Evolutionary conservation across 345 rosid species (phyloP), one percentile per base, ranked within the genome.

Genomic region (Lumnitzera racemosa): DNA sequence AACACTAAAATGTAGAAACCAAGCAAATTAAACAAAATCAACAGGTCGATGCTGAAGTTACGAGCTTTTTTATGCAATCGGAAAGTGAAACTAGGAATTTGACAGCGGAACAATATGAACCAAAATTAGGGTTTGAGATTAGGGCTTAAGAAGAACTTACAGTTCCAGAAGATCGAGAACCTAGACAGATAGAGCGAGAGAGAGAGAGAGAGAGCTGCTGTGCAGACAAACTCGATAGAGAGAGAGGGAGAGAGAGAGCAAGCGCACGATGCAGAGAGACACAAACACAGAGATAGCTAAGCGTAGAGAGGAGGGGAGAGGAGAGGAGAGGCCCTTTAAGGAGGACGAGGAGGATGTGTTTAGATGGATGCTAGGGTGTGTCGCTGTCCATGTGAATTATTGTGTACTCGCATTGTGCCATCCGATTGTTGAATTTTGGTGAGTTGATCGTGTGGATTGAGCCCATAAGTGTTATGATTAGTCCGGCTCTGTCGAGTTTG

Each of bases 201-300:
- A 36, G 11, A 41, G 31, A 3, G 36, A 48, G 47, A 59, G 17
- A 29, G 16, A 65, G 60, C 63, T 80, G 43, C 70, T 67, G 72
- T 31, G 78, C 74, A 65, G 72, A 72, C 70, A 75, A 80, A 82
- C 67, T 70, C 67, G 72, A 48, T 63, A 58, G 64, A 52, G 25
- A 46, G 52, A 9, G 51, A 41, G 53, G 59, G 12, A 46, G 17
- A 62, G 57, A 49, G 29, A 24, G 36, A 48, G 53, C 31, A 53
- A 55, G 53, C 54, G 63, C 65, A 24, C 58, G 25, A 59, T 52
- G 41, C 24, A 53, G 55, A 71, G 63, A 55, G 61, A 67, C 46
- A 61, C 58, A 53, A 46, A 59, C 51, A 15, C 54, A 50, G 46
- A 67, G 31, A 67, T 72, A 64, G 67, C 56, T 46, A 48, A 55